Evolutionary conservation across 768 basidiomycete genomes (phyloP), one percentile per base, ranked within the genome.

Genomic region (Trametes cubensis): DNA sequence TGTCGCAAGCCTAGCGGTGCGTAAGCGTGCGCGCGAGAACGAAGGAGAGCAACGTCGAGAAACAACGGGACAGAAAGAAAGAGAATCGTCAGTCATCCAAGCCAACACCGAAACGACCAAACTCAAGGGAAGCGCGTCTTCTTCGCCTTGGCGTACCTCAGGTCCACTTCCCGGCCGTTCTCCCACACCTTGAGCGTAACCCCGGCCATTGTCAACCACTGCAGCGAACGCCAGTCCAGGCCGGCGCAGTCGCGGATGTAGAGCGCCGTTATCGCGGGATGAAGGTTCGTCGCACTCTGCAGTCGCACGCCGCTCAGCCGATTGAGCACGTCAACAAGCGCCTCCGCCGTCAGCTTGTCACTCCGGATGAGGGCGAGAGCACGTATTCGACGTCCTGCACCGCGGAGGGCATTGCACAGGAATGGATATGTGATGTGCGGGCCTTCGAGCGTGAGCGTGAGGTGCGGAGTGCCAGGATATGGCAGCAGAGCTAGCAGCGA

Each of bases 361-460:
- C 61, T 57, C 7, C 64, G 55, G 4, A 68, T 56, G 42, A 66
- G 45, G 46, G 64, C 67, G 20, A 68, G 56, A 13, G 52, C 61
- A 14, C 58, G 55, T 21, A 68, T 54, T 34, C 51, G 46, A 18
- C 59, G 57, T 1, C 51, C 55, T 4, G 58, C 60, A 5, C 58
- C 49, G 6, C 54, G 60, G 17, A 57, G 58, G 6, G 61, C 66
- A 23, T 46, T 62, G 58, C 55, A 57, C 40, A 72, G 65, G 61
- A 70, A 65, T 26, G 64, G 11, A 42, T 67, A 67, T 20, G 66
- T 65, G 17, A 69, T 62, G 14, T 61, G 62, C 14, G 67, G 51
- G 47, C 66, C 68, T n/a, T 63, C 58, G 34, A 72, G 64, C 34
- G 66, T 63, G 30, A 72, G 67, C 23, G 68, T 64, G 21, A 72